Conservation (phyloP, 768 basidiomycete genomes). For the Suillus ampliporus region DNA sequence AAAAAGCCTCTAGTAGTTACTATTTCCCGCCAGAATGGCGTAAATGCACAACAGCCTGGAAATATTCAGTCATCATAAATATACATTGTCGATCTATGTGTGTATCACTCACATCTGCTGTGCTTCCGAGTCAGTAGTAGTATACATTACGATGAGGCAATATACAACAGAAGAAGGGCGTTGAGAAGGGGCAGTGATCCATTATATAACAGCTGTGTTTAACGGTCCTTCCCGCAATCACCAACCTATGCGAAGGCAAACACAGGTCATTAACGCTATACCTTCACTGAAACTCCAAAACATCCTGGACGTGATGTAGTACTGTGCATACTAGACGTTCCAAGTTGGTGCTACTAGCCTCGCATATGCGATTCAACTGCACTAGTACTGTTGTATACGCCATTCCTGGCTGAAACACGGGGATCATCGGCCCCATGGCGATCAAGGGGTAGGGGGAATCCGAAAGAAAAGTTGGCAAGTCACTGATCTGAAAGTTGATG, state of each 20-base stretch:
- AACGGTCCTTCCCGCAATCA: not conserved
- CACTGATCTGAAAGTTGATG: not conserved
- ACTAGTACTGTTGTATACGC: no score
- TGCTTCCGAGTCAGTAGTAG: slow-evolving; percentile 5
- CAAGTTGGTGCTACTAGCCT: not conserved
- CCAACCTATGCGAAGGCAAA: not conserved
- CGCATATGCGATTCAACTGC: no score
- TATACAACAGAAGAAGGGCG: not conserved
- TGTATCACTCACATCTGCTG: not conserved
- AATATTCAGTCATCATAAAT: not conserved
- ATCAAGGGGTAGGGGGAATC: not conserved
- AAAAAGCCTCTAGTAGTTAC: not conserved
- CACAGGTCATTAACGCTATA: not conserved
- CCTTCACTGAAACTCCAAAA: no score
- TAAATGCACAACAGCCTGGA: slow-evolving; percentile 7
- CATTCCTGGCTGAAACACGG: not conserved
- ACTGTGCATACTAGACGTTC: not conserved
- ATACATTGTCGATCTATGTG: not conserved
- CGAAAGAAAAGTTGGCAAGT: no score
- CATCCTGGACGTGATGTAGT: not conserved
- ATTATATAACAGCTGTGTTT: not conserved
- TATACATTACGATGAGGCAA: not conserved
- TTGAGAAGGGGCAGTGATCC: not conserved
- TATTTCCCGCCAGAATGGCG: slow-evolving; percentile 2
- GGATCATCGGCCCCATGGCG: not conserved